Conservation (phyloP, 73 alveolate genomes). For the Strombidium stylifer region DNA sequence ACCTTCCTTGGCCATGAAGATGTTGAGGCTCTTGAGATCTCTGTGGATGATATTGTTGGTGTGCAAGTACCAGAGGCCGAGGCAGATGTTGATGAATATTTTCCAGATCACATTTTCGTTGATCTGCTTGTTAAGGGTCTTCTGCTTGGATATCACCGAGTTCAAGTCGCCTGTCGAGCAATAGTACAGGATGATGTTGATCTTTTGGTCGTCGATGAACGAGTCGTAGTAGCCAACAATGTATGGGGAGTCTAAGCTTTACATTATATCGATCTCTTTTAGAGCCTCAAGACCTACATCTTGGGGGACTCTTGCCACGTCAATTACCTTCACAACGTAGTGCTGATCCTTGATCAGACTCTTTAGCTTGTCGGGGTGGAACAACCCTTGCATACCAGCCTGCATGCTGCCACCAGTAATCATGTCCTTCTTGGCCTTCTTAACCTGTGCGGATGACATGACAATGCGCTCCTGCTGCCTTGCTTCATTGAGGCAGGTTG, state of each 20-base stretch:
- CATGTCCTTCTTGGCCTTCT: too few relatives aligned
- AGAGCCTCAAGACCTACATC: conserved; percentile 21
- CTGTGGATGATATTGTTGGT: conserved; percentile 88
- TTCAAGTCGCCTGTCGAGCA: conserved; percentile 50
- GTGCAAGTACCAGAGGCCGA: conserved; percentile 59
- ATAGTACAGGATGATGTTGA: conserved; percentile 46
- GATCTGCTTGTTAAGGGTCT: not conserved
- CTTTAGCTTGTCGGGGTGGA: not conserved
- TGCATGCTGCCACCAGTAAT: not conserved
- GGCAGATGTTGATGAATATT: conserved; percentile 18
- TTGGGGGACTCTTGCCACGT: conserved; percentile 26
- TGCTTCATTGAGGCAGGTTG: too few relatives aligned
- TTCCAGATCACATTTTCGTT: conserved; percentile 37
- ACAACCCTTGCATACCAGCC: conserved; percentile 12
- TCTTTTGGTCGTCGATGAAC: conserved; percentile 30
- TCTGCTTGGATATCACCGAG: conserved; percentile 11
- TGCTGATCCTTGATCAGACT: conserved; percentile 14
- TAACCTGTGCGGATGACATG: too few relatives aligned
- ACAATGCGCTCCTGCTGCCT: too few relatives aligned
- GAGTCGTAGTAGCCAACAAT: conserved; percentile 50
- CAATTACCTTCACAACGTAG: conserved; percentile 29
- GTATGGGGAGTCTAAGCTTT: conserved; percentile 41
- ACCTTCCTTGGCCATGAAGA: conserved; percentile 77
- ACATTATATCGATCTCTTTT: conserved; percentile 36
- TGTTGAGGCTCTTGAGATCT: conserved; percentile 91